A percentile compares a stretch with the other conserved stretches of the same genome.
Conservation (phyloP, 257 asterid species). For the Anisodus acutangulus region DNA sequence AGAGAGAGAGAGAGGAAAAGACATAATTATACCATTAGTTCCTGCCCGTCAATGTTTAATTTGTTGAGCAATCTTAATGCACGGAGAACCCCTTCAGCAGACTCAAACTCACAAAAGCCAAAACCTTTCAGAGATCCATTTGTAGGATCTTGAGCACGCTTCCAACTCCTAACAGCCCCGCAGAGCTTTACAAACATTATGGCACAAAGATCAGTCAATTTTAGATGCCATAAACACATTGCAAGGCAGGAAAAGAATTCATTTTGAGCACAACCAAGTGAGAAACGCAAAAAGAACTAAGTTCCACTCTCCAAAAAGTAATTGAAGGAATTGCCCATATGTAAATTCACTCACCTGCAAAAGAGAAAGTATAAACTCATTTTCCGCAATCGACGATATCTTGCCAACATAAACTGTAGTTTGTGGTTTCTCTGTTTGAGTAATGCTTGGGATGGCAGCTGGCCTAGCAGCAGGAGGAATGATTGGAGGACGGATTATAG, state of each 20-base stretch:
- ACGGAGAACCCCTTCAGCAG: slow-evolving; percentile 97
- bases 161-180: slow-evolving; percentile 98
- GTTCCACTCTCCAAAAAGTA: slow-evolving; percentile 13
- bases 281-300: slow-evolving; percentile 9
- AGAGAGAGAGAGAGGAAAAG: slow-evolving; percentile 20
- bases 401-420: slow-evolving; percentile 92
- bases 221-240: not conserved
- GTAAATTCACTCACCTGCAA: slow-evolving; percentile 64
- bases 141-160: slow-evolving; percentile 92
- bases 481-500: slow-evolving; percentile 74
- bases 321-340: slow-evolving; percentile 13
- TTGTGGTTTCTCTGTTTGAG: slow-evolving; percentile 74
- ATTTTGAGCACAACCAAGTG: slow-evolving; percentile 29
- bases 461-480: slow-evolving; percentile 66
- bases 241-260: not conserved
- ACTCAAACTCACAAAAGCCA: slow-evolving; percentile 96
- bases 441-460: slow-evolving; percentile 47
- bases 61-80: slow-evolving; percentile 85
- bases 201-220: slow-evolving; percentile 8
- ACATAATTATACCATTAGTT: slow-evolving; percentile 66
- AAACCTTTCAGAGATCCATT: slow-evolving; percentile 81
- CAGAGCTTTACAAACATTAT: slow-evolving; percentile 69
- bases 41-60: slow-evolving; percentile 89
- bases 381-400: slow-evolving; percentile 85
- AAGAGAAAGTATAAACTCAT: slow-evolving; percentile 86